These are phyloP conservation scores for Xylaria telfairii DNA, from an alignment of 495 filamentous ascomycete genomes.

Conservation along the genomic window DNA sequence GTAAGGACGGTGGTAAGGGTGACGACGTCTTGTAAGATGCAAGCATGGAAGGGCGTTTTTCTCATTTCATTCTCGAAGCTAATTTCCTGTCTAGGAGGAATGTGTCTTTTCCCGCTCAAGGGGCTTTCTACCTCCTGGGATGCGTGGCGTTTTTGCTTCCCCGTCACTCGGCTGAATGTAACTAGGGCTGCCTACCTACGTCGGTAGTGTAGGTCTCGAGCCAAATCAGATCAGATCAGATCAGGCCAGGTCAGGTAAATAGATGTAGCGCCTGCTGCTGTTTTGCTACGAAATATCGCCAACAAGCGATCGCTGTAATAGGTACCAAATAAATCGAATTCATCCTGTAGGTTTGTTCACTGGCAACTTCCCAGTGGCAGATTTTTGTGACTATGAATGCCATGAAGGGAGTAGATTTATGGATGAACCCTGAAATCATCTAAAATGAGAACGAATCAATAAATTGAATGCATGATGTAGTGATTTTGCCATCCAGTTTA, in stretches of 20 bases:
- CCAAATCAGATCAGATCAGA: background rate
- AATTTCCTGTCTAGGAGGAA: background rate
- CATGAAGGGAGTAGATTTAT: background rate
- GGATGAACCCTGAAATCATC: background rate
- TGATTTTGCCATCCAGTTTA: background rate
- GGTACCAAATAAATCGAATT: background rate
- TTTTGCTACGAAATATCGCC: background rate
- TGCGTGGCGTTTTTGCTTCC: slow-evolving; percentile 1
- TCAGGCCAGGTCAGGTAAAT: slow-evolving; percentile 14
- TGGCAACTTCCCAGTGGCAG: too few species aligned
- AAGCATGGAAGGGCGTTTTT: slow-evolving; percentile 20
- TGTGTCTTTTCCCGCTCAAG: background rate
- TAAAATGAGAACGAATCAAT: background rate
- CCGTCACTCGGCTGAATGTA: background rate
- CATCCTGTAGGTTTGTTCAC: background rate
- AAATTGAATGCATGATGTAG: background rate
- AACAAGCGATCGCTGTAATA: background rate
- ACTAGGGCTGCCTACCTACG: background rate
- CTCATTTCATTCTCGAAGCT: background rate
- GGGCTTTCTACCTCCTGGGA: background rate
- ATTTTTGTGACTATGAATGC: background rate
- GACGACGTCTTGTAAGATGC: slow-evolving; percentile 12
- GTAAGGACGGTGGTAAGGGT: background rate
- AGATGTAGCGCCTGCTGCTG: slow-evolving; percentile 3
- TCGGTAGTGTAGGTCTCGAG: background rate